Base-by-base conservation (phyloP, 2,329 filamentous ascomycete species). In the Chaetothyriales sp. region DNA sequence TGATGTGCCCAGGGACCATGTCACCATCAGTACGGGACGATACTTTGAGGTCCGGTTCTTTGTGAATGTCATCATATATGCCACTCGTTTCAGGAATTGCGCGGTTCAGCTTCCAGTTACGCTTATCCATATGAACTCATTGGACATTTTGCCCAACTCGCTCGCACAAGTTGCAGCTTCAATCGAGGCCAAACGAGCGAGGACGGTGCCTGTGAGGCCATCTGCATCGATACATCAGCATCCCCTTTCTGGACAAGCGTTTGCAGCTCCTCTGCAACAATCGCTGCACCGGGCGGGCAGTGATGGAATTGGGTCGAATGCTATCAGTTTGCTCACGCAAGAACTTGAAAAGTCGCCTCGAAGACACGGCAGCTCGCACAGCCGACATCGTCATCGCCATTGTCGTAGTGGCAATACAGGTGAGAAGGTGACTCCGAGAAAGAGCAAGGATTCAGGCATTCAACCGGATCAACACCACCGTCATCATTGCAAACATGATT, bases 31-130 rank as follows among this genome's bases (percentile, higher is more conserved):
- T 44, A 60, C 51, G 67, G 71, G 73, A 18, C 74, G 76, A 60
- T 77, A 71, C 58, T 77, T 78, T 51, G 75, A 77, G 62, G 73
- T 77, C 15, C 68, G 74, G 18, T 77, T 73, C 57, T 76, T 77
- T 51, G 63, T 77, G 19, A 76, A 75, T 51, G 64, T 77, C 18
- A 65, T 70, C 18, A 66, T 71, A n/a, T 64, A 66, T 44, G 65
- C 68, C 20, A 63, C 68, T 12, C 70, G 70, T 55, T 69, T 66
- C 51, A 76, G 73, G 59, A 59, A 70, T n/a, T 67, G 77, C 18
- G 70, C 69, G 7, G 69, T 78, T 5, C 75, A 77, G 54, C 61
- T 77, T 44, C 75, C 75, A 3, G 73, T 78, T 49, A 74, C 75
- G 2, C 66, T 78, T 48, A 74, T 78, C 42, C 75, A 76, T 56